Evolutionary conservation across 805 yeast species (phyloP).

Genomic region (Candida oleophila): DNA sequence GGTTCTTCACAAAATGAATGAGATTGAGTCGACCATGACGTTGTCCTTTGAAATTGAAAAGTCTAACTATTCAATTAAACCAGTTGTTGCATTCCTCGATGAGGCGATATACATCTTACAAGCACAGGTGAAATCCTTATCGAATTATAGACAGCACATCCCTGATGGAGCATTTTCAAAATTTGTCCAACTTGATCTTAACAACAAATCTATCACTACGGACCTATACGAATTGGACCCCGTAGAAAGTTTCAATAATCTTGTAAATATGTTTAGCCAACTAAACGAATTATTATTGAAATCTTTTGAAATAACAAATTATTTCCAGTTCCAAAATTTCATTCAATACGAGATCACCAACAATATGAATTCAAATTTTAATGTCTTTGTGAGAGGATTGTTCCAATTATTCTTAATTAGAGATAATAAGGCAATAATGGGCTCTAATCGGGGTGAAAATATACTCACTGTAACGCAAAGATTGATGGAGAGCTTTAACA

Average conservation of each 20-base stretch:
- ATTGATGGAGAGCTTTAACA: constrained; percentile 44
- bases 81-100: constrained; percentile 12
- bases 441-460: constrained; percentile 25
- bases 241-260: constrained; percentile 18
- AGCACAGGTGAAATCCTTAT: constrained; percentile 4
- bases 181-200: constrained; percentile 34
- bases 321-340: constrained; percentile 25
- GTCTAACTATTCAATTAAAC: neutral
- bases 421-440: constrained; percentile 60
- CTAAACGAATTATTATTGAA: constrained; percentile 18
- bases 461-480: constrained; percentile 25
- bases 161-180: constrained; percentile 31
- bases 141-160: constrained; percentile 5
- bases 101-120: constrained; percentile 13
- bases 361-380: constrained; percentile 21
- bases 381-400: constrained; percentile 59
- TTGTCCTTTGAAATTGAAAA: constrained; percentile 11
- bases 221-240: constrained; percentile 23
- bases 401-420: constrained; percentile 61
- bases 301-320: constrained; percentile 16
- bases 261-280: constrained; percentile 19
- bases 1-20: constrained; percentile 26
- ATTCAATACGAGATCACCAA: constrained; percentile 26
- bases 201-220: constrained; percentile 39
- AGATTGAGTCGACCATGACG: constrained; percentile 19